These are phyloP conservation scores for Kodamaea suecica DNA, from an alignment of 1,139 yeast species.

Conservation along the genomic window DNA sequence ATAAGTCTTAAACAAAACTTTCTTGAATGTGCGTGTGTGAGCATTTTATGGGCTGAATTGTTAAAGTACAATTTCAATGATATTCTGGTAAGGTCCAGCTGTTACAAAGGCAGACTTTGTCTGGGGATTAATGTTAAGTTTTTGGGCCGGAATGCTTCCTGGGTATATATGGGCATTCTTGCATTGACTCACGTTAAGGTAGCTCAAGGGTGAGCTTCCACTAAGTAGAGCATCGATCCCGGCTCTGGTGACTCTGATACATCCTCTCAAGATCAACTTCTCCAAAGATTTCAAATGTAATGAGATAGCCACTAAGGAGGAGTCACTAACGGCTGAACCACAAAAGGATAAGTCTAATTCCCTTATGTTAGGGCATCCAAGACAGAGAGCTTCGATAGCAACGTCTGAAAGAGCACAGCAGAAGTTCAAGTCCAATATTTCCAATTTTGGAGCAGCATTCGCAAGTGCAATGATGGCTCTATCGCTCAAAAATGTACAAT, in stretches of 20 bases:
- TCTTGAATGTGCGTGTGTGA: background rate
- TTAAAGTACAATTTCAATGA: slow-evolving; percentile 56
- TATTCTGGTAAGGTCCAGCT: slow-evolving; percentile 51
- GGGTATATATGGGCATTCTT: slow-evolving; percentile 57
- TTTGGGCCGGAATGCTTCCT: slow-evolving; percentile 55
- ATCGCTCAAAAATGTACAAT: slow-evolving; percentile 72
- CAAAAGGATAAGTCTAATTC: slow-evolving; percentile 65
- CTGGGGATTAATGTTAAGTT: slow-evolving; percentile 47
- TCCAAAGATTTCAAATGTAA: slow-evolving; percentile 49
- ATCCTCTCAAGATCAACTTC: slow-evolving; percentile 56
- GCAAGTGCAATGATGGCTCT: slow-evolving; percentile 61
- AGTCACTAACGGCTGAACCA: slow-evolving; percentile 77
- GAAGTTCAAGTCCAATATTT: slow-evolving; percentile 59
- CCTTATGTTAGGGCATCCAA: slow-evolving; percentile 58
- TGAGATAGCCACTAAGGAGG: slow-evolving; percentile 61
- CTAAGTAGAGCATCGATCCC: slow-evolving; percentile 66
- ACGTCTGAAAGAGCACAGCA: slow-evolving; percentile 74
- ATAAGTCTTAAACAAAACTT: too few relatives aligned
- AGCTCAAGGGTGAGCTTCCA: slow-evolving; percentile 52
- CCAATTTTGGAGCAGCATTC: slow-evolving; percentile 56
- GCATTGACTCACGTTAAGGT: slow-evolving; percentile 67
- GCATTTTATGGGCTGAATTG: too few relatives aligned
- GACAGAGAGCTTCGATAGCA: slow-evolving; percentile 60
- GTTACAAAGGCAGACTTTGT: slow-evolving; percentile 58
- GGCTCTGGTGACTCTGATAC: slow-evolving; percentile 70